Evolutionary conservation across 164 flowering plant species (phyloP).

Genomic region (Magnolia kwangsiensis): DNA sequence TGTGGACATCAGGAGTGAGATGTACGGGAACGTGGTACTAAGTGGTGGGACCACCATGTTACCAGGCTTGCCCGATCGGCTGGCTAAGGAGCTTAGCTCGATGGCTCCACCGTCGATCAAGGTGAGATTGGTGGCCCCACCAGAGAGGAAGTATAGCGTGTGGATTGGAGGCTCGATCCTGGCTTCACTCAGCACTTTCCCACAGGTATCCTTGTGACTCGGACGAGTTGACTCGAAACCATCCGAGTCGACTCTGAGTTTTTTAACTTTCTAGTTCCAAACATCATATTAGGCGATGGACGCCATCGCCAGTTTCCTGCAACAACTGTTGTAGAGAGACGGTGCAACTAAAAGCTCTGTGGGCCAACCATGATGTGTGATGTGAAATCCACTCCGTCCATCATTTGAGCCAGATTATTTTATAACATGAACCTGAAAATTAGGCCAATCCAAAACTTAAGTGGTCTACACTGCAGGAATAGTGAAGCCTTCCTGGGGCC

Average conservation of each 20-base stretch:
- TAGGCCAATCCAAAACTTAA: too few species aligned
- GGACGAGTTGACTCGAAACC: too few species aligned
- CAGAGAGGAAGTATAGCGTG: conserved; percentile 25
- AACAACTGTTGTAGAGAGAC: background rate
- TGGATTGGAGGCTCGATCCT: conserved; percentile 30
- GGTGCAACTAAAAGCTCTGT: background rate
- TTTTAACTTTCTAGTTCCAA: too few species aligned
- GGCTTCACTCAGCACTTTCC: conserved; percentile 27
- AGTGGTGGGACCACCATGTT: conserved; percentile 27
- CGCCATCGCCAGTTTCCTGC: too few species aligned
- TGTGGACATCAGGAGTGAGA: conserved; percentile 24
- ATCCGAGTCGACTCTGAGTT: too few species aligned
- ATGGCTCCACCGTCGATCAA: conserved; percentile 23
- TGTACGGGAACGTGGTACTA: conserved; percentile 25
- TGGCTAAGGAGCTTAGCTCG: conserved; percentile 24
- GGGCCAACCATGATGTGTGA: too few species aligned
- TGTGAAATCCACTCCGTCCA: too few species aligned
- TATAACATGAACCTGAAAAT: too few species aligned
- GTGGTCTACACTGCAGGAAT: too few species aligned
- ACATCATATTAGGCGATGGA: too few species aligned
- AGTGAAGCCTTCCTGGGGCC: too few species aligned
- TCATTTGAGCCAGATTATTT: too few species aligned
- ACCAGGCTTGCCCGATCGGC: conserved; percentile 23
- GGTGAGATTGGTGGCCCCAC: conserved; percentile 28
- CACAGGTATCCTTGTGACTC: conserved; percentile 12